Evolutionary conservation across 2,329 filamentous ascomycete genomes (phyloP).

Genomic region (Diaporthe citri): DNA sequence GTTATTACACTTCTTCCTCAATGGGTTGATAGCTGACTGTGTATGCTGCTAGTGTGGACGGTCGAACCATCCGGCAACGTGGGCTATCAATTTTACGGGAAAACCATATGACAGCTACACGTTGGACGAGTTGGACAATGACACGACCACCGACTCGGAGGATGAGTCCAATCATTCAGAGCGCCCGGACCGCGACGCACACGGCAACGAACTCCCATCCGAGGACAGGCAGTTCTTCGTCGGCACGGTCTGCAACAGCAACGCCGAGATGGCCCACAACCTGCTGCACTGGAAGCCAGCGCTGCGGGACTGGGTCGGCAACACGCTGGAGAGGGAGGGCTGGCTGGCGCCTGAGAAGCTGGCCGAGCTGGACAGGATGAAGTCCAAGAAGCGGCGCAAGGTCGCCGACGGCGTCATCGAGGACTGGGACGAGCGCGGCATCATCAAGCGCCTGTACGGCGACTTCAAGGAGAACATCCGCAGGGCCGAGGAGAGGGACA

Average conservation of each 20-base stretch:
- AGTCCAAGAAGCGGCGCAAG: conserved; percentile 67
- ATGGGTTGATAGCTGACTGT: background rate
- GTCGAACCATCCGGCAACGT: conserved; percentile 75
- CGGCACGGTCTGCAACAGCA: conserved; percentile 57
- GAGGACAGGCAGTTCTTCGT: conserved; percentile 56
- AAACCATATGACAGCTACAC: conserved; percentile 75
- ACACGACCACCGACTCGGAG: conserved; percentile 51
- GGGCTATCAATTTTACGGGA: conserved; percentile 72
- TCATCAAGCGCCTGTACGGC: conserved; percentile 72
- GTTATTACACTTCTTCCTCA: too few relatives aligned
- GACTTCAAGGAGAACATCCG: conserved; percentile 76
- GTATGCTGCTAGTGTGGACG: conserved; percentile 60
- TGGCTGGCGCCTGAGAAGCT: conserved; percentile 70
- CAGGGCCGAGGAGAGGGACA: conserved; percentile 62
- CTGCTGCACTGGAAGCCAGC: conserved; percentile 82
- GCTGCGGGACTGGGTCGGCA: conserved; percentile 79
- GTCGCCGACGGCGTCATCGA: conserved; percentile 75
- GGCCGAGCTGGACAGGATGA: conserved; percentile 72
- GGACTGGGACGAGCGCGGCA: conserved; percentile 69
- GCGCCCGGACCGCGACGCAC: conserved; percentile 53
- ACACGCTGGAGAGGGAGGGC: conserved; percentile 69
- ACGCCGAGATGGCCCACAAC: conserved; percentile 77
- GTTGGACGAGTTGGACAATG: conserved; percentile 71
- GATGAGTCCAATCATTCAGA: conserved; percentile 56
- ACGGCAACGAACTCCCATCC: conserved; percentile 52